Conservation (phyloP, 1,284 basidiomycete species). For the Macrocystidia cucumis region DNA sequence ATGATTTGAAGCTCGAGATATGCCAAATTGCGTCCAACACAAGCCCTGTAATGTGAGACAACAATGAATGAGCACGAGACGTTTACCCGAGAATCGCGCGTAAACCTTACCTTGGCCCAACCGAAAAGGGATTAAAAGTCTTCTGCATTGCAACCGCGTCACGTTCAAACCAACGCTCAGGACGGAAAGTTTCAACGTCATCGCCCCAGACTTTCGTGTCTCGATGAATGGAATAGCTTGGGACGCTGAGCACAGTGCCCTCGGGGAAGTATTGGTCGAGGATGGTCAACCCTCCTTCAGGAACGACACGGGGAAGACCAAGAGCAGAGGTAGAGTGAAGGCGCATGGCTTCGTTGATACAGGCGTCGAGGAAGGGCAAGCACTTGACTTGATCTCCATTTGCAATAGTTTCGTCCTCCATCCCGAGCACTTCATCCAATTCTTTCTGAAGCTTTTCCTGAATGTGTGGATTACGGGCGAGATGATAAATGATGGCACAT, state of each 20-base stretch:
- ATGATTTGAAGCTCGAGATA: slow-evolving; percentile 71
- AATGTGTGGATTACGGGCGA: slow-evolving; percentile 58
- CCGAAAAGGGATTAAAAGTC: slow-evolving; percentile 73
- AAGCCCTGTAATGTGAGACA: slow-evolving; percentile 36
- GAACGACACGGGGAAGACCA: slow-evolving; percentile 75
- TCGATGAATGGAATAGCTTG: slow-evolving; percentile 75
- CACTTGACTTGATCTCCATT: slow-evolving; percentile 59
- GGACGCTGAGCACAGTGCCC: slow-evolving; percentile 69
- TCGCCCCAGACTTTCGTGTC: slow-evolving; percentile 67
- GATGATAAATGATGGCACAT: slow-evolving; percentile 80
- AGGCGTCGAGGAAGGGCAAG: slow-evolving; percentile 72
- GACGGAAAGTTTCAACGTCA: slow-evolving; percentile 70
- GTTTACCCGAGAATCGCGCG: background rate
- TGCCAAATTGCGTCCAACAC: slow-evolving; percentile 72
- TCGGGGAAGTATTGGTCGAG: slow-evolving; percentile 55
- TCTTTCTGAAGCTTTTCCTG: slow-evolving; percentile 74
- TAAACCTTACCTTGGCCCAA: slow-evolving; percentile 47
- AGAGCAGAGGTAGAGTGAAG: slow-evolving; percentile 76
- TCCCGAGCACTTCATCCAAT: slow-evolving; percentile 68
- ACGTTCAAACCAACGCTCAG: slow-evolving; percentile 76
- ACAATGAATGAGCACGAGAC: slow-evolving; percentile 6
- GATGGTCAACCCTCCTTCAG: slow-evolving; percentile 60
- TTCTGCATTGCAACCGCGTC: slow-evolving; percentile 53
- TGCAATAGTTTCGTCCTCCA: slow-evolving; percentile 46
- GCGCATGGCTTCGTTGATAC: slow-evolving; percentile 78